Base-by-base conservation (phyloP, 164 flowering plant genomes). In the Piper betle region DNA sequence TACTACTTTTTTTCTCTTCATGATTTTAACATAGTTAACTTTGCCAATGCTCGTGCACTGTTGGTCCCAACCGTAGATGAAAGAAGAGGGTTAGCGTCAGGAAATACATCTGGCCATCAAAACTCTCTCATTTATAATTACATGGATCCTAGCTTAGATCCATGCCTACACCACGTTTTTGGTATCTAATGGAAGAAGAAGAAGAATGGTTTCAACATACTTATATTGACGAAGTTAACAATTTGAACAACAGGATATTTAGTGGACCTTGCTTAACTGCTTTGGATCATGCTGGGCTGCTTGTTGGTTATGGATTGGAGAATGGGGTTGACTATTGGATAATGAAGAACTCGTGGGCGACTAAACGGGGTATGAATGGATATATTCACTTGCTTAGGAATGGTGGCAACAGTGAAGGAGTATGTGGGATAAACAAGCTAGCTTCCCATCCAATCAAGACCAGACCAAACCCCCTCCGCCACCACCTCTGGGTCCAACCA, bases 331-430 rank as follows among this genome's bases (percentile, higher is more conserved):
- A 86, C 64, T 91, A 86, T 64, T 91, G 97, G 97, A 85, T 91
- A 52, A 67, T 88, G 48, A 91, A 91, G 76, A 88, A 91, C 46
- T 88, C 96, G 19, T 91, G 97, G 97, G 97, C 96, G 63, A 73
- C 59, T 53, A 13, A 50, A 6, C 88, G 97, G 97, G 97, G 97
- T 68, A 84, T 82, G 78, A 53, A 73, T 52, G 97, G 99, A 19
- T 93, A 86, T 57, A 77, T 86, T 43, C 76, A 88, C 70, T 82
- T 93, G 81, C 70, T 46, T 16, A 79, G 97, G 8, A 88, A 80
- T 61, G 73, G 67, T 61, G 86, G 82, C 7, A 77, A 69, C 58
- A 42, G 81, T 5, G 58, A 77, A 63, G 97, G 98, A 20, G 48
- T 91, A 1, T 94, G 99, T 73, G 99, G 99, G 20, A 85, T 94